Conservation (phyloP, 306 rosid genomes). For the Glycine soja region DNA sequence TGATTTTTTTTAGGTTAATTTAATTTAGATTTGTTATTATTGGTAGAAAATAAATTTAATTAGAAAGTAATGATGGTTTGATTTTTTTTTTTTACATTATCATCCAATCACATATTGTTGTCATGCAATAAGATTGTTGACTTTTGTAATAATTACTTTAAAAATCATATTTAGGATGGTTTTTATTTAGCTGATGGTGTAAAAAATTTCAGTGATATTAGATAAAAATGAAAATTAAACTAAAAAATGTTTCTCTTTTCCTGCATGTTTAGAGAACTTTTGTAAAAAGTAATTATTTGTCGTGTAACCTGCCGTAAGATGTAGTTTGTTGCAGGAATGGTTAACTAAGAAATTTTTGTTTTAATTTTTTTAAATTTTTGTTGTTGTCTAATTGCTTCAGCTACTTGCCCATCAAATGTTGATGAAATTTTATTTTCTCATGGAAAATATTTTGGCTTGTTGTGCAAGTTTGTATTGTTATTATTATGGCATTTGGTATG, state of each 20-base stretch:
- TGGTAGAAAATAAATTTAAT: too few species aligned
- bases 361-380: too few species aligned
- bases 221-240: too few species aligned
- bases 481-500: background rate
- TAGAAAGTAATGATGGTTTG: too few species aligned
- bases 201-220: background rate
- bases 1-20: too few species aligned
- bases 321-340: background rate
- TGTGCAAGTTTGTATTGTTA: slow-evolving; percentile 23
- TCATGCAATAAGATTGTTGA: too few species aligned
- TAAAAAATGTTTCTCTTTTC: background rate
- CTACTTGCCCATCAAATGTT: background rate
- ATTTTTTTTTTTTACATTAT: too few species aligned
- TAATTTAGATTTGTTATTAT: too few species aligned
- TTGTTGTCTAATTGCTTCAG: slow-evolving; percentile 1
- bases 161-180: too few species aligned
- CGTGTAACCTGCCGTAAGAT: background rate
- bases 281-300: background rate
- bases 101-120: too few species aligned
- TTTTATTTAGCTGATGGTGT: background rate
- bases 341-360: background rate
- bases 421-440: background rate
- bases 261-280: background rate
- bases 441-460: background rate
- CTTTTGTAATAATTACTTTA: too few species aligned